Evolutionary conservation across 2,329 filamentous ascomycete species (phyloP).

Genomic region (Mariannaea elegans): DNA sequence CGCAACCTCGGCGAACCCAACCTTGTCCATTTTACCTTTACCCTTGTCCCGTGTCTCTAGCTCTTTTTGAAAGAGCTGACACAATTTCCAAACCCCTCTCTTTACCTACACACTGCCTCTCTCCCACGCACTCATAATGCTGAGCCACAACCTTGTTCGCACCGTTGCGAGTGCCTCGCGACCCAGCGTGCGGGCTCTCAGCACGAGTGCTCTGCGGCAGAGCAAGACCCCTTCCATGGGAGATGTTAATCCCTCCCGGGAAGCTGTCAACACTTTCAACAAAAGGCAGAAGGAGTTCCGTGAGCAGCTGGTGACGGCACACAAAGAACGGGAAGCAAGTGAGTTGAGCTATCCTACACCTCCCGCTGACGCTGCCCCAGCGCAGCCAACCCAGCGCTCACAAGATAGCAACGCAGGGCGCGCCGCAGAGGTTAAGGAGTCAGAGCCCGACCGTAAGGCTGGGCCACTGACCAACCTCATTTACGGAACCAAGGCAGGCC

Average conservation of each 20-base stretch:
- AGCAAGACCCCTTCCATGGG: slow-evolving; percentile 77
- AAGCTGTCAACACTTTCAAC: slow-evolving; percentile 80
- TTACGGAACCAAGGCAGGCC: slow-evolving; percentile 95
- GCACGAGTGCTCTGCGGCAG: slow-evolving; percentile 58
- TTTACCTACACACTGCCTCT: slow-evolving; percentile 19
- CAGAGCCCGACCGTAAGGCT: slow-evolving; percentile 70
- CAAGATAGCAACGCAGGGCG: slow-evolving; percentile 47
- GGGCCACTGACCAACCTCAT: slow-evolving; percentile 86
- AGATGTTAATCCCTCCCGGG: slow-evolving; percentile 75
- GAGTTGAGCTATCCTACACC: slow-evolving; percentile 56
- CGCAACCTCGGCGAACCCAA: slow-evolving; percentile 27
- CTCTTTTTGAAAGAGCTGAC: slow-evolving; percentile 8
- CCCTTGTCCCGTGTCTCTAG: slow-evolving; percentile 23
- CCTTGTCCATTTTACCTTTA: slow-evolving; percentile 24
- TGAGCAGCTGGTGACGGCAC: slow-evolving; percentile 78
- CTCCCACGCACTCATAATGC: slow-evolving; percentile 52
- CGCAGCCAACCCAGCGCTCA: slow-evolving; percentile 51
- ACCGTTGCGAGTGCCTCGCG: slow-evolving; percentile 54
- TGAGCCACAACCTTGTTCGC: slow-evolving; percentile 60
- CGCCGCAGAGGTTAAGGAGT: slow-evolving; percentile 64
- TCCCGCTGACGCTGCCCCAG: slow-evolving; percentile 53
- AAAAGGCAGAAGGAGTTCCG: slow-evolving; percentile 87
- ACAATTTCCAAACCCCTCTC: slow-evolving; percentile 22
- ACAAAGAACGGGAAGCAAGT: slow-evolving; percentile 90
- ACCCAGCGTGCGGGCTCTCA: slow-evolving; percentile 64